Percentiles rank a stretch among this genome's conserved stretches.
These are phyloP conservation scores for Butyriboletus loyo DNA, from an alignment of 768 basidiomycete species.

Conservation along the genomic window DNA sequence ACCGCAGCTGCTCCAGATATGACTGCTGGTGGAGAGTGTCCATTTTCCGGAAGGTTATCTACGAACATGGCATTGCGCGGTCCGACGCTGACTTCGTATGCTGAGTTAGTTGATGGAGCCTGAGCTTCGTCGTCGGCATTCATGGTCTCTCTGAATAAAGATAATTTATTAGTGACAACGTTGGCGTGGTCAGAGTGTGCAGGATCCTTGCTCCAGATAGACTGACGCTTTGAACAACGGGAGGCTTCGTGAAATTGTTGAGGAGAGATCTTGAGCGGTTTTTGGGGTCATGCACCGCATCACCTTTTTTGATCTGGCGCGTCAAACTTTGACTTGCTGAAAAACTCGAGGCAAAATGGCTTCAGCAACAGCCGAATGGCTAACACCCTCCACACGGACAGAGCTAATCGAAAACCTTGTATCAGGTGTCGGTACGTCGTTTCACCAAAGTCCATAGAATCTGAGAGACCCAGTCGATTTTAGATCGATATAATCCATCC, in stretches of 20 bases:
- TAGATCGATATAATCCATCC: conserved; percentile 96
- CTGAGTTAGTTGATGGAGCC: background rate
- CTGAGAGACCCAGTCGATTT: conserved; percentile 1
- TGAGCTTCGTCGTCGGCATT: conserved; percentile 8
- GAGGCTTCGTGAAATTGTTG: background rate
- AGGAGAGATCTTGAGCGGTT: background rate
- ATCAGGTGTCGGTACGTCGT: conserved; percentile 75
- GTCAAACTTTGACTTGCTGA: conserved; percentile 1
- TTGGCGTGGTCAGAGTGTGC: background rate
- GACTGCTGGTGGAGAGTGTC: background rate
- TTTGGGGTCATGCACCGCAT: conserved; percentile 5
- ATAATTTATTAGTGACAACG: background rate
- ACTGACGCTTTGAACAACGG: background rate
- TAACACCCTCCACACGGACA: conserved; percentile 72
- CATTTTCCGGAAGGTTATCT: conserved; percentile 4
- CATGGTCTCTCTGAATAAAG: conserved; percentile 8
- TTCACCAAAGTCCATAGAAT: background rate
- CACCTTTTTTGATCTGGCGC: background rate
- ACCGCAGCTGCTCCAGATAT: background rate
- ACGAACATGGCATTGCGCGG: conserved; percentile 10
- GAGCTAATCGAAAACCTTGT: conserved; percentile 89
- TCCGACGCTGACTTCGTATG: background rate
- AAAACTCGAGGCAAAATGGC: conserved; percentile 19
- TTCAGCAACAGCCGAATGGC: conserved; percentile 57
- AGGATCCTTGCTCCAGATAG: background rate